Evolutionary conservation across 805 yeast species (phyloP), one percentile per base, ranked within the genome.

Genomic region (Hanseniaspora taiwanica): DNA sequence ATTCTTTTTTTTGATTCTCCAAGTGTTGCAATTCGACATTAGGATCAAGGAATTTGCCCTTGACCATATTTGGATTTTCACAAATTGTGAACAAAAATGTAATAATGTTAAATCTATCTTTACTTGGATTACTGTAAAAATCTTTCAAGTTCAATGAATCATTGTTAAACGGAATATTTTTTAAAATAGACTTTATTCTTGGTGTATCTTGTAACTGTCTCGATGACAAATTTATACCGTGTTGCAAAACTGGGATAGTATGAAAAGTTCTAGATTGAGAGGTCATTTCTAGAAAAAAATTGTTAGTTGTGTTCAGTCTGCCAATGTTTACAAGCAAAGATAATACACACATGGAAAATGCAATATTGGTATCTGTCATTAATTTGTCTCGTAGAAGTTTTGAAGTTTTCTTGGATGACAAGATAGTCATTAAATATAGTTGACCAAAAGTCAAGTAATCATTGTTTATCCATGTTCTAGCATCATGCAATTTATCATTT

Each of bases 181-280:
- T 89, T 48, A 89, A 60, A 17, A 89, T 89, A 0, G 93, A 79
- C 56, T 89, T 89, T 46, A 89, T 69, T 41, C 97, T 67, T 2
- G 97, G 97, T 0, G 97, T 91, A 54, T 89, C 97, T 60, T 89
- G 97, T 31, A 89, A 65, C 42, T 85, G 91, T 55, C 81, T 84
- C 35, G 72, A 71, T 13, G 14, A 63, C 51, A 36, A 66, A 49
- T 24, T 42, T n/a, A 46, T 48, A 20, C 48, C 43, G 59, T 68
- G 52, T 56, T 89, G 96, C 34, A 89, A 65, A 9, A 86, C 76
- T 1, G 98, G 98, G 25, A 89, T 84, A 10, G 94, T 81, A 60
- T 89, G 96, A 55, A 82, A 89, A 0, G 96, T 87, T 52, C 98
- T 69, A 46, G 89, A 68, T 48, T 86, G 89, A 0, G 95, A 84